Evolutionary conservation across 306 rosid genomes (phyloP), one percentile per base, ranked within the genome.

Genomic region (Lathyrus sativus): DNA sequence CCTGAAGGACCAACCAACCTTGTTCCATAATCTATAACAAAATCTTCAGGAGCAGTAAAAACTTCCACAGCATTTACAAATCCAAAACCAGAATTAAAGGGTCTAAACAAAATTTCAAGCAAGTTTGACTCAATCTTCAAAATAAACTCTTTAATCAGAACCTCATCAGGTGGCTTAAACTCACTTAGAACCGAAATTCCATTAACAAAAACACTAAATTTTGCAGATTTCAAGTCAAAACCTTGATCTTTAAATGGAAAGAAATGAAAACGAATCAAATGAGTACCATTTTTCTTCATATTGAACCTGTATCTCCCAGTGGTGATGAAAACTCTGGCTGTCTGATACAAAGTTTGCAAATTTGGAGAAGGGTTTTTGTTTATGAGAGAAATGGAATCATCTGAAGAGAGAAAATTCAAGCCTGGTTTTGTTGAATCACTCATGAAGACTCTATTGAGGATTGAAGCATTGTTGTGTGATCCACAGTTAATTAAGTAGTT

Each of bases 221-320:
- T 87, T 1, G 97, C 97, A n/a, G 81, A 74, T 31, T 61, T 78
- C 33, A 95, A 69, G 50, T 76, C 62, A 76, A 85, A 87, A 44
- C 24, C 77, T 53, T 48, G 85, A 72, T 87, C 79, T 39, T 75
- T 76, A 74, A 95, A 90, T n/a, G 97, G 88, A 3, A 78, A 90
- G 76, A 90, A 91, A 24, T 95, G 99, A 67, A 91, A 84, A 82
- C 99, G 97, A 69, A 90, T 80, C 37, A 95, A 78, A 73, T 91
- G 90, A 18, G 74, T 81, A 73, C 96, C 99, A 35, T 80, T 85
- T 82, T 71, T 76, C 79, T 78, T 88, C 81, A 84, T 74, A 78
- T 35, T 70, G 85, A 88, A 95, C 49, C 31, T 76, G 85, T 90
- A 95, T 65, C 73, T 74, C 46, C 84, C 89, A 19, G 57, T 43